Conservation (phyloP, 805 yeast species). For the Starmerella floris region DNA sequence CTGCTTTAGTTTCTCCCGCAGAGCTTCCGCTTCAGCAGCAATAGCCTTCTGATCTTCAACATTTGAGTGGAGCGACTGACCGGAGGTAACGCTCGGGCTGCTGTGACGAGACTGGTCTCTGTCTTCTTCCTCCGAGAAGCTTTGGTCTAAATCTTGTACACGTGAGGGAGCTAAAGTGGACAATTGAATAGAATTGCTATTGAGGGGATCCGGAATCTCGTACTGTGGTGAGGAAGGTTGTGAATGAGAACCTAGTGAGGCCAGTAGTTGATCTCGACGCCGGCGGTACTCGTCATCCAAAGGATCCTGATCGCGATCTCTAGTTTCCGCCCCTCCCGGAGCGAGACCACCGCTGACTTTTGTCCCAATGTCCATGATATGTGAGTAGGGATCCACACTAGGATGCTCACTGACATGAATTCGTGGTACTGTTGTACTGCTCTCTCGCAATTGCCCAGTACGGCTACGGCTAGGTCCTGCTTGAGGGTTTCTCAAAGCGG, state of each 20-base stretch:
- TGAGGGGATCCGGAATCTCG: slow-evolving; percentile 4
- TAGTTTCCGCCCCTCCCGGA: slow-evolving; percentile 24
- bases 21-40: slow-evolving; percentile 5
- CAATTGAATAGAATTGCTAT: slow-evolving; percentile 12
- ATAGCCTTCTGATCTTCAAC: neutral
- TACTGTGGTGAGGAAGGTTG: slow-evolving; percentile 7
- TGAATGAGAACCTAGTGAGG: slow-evolving; percentile 7
- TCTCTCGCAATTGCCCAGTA: neutral
- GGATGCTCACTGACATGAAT: slow-evolving; percentile 11
- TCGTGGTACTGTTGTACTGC: neutral
- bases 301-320: slow-evolving; percentile 13
- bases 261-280: slow-evolving; percentile 17
- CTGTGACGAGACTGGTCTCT: neutral
- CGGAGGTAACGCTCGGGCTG: neutral
- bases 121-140: neutral
- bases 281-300: slow-evolving; percentile 19
- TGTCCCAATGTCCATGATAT: slow-evolving; percentile 23
- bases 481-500: neutral
- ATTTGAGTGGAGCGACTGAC: neutral
- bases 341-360: slow-evolving; percentile 26
- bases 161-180: slow-evolving; percentile 1
- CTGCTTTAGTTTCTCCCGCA: slow-evolving; percentile 1
- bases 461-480: neutral
- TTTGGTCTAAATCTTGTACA: neutral
- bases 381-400: slow-evolving; percentile 8